A percentile compares a stretch with the other conserved stretches of the same genome.
Conservation (phyloP, 768 basidiomycete species). For the Trichaptum fuscoviolaceum region DNA sequence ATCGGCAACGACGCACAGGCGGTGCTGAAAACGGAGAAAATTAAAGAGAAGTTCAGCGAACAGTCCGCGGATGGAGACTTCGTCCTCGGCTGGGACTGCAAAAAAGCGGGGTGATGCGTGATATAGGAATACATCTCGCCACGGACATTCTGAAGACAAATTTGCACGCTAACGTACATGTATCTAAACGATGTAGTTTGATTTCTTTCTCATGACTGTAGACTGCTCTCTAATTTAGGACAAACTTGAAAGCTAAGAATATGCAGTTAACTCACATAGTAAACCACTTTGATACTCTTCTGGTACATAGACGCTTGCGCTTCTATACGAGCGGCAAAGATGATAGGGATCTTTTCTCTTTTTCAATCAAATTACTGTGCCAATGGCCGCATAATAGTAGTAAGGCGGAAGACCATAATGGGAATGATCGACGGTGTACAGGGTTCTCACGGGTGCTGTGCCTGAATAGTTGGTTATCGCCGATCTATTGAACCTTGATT, state of each 20-base stretch:
- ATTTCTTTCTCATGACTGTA: neutral
- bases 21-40: slow-evolving; percentile 7
- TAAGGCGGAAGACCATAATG: neutral
- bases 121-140: neutral
- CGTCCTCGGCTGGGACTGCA: slow-evolving; percentile 78
- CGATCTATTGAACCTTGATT: neutral
- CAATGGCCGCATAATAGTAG: no score
- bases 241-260: no score
- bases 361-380: neutral
- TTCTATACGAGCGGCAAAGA: no score
- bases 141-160: neutral
- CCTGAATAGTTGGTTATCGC: neutral
- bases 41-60: neutral
- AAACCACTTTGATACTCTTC: neutral
- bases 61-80: slow-evolving; percentile 32
- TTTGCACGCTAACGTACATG: neutral
- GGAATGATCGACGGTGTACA: neutral
- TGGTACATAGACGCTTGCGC: neutral
- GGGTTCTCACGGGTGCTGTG: neutral
- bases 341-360: neutral
- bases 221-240: neutral
- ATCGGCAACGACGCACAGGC: slow-evolving; percentile 12
- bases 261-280: neutral
- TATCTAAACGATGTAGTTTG: neutral
- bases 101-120: slow-evolving; percentile 13